Percentiles rank a stretch among this genome's conserved stretches.
Evolutionary conservation across 495 filamentous ascomycete genomes (phyloP).

Genomic region (Tuber magnatum): DNA sequence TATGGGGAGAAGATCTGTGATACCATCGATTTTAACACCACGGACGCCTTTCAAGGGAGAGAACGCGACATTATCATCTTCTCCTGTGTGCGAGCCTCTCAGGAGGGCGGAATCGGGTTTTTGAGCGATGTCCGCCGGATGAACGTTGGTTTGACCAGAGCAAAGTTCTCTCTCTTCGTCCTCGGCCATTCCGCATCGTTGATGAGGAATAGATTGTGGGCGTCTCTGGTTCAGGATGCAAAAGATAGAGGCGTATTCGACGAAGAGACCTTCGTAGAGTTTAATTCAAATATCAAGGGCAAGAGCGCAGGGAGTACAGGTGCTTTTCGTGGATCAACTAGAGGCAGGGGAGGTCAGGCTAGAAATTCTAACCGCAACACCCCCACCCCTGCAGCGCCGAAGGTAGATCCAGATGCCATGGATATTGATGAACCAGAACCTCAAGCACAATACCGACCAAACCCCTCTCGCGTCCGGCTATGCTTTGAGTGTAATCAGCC

Average conservation of each 20-base stretch:
- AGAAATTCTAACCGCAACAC: slow-evolving; percentile 8
- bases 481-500: slow-evolving; percentile 1
- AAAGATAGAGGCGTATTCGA: slow-evolving; percentile 68
- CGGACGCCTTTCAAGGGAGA: slow-evolving; percentile 93
- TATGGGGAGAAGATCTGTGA: slow-evolving; percentile 71
- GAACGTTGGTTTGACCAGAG: slow-evolving; percentile 96
- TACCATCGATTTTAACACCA: slow-evolving; percentile 91
- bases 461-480: not conserved
- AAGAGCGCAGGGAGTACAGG: slow-evolving; percentile 12
- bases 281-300: slow-evolving; percentile 16
- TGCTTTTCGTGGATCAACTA: not conserved
- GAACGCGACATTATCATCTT: slow-evolving; percentile 98
- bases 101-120: slow-evolving; percentile 89
- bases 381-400: slow-evolving; percentile 2
- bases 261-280: slow-evolving; percentile 46
- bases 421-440: slow-evolving; percentile 34
- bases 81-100: slow-evolving; percentile 87
- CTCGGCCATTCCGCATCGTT: slow-evolving; percentile 83
- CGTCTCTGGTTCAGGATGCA: slow-evolving; percentile 71
- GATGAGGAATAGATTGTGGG: slow-evolving; percentile 83
- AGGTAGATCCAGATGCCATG: slow-evolving; percentile 28
- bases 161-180: slow-evolving; percentile 91
- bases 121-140: slow-evolving; percentile 96
- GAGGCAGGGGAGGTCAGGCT: slow-evolving; percentile 17
- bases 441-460: not conserved